Percentiles rank a stretch among this genome's conserved stretches.
These are phyloP conservation scores for Beta corolliflora DNA, from an alignment of 179 eudicot genomes.

Conservation along the genomic window DNA sequence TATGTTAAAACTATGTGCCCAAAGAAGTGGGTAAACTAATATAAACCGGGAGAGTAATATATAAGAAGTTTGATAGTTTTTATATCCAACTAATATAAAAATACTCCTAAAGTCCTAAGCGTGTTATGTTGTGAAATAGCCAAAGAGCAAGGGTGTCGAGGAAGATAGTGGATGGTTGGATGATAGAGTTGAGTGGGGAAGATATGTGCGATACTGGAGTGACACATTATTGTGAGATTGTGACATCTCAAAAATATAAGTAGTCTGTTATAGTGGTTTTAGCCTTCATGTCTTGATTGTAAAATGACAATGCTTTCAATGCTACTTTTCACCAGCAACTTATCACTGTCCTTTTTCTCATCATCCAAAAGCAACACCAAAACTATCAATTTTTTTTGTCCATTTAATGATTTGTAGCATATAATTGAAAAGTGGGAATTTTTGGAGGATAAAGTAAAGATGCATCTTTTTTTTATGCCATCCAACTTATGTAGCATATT, in stretches of 20 bases:
- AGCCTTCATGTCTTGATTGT: slow-evolving; percentile 1
- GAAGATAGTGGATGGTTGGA: slow-evolving; percentile 1
- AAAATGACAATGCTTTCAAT: slow-evolving; percentile 9
- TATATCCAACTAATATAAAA: too few species aligned
- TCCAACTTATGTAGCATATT: not conserved
- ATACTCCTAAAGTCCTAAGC: too few species aligned
- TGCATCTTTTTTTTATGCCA: not conserved
- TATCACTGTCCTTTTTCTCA: not conserved
- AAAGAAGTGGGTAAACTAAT: too few species aligned
- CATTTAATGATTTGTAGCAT: not conserved
- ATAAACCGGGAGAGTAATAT: too few species aligned
- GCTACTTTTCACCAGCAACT: slow-evolving; percentile 14
- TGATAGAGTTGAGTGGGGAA: not conserved
- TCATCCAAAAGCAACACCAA: slow-evolving; percentile 3
- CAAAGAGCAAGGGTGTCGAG: too few species aligned
- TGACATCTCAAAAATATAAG: slow-evolving; percentile 3
- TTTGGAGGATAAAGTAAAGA: not conserved
- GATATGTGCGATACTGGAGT: not conserved
- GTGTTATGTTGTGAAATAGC: too few species aligned
- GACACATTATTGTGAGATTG: slow-evolving; percentile 14
- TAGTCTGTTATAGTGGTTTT: slow-evolving; percentile 1
- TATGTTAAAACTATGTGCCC: too few species aligned
- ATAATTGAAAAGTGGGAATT: not conserved
- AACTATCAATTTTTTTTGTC: not conserved
- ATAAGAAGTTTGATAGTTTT: too few species aligned